Base-by-base conservation (phyloP, 352 stramenopile species). In the Pythium sukuiense region DNA sequence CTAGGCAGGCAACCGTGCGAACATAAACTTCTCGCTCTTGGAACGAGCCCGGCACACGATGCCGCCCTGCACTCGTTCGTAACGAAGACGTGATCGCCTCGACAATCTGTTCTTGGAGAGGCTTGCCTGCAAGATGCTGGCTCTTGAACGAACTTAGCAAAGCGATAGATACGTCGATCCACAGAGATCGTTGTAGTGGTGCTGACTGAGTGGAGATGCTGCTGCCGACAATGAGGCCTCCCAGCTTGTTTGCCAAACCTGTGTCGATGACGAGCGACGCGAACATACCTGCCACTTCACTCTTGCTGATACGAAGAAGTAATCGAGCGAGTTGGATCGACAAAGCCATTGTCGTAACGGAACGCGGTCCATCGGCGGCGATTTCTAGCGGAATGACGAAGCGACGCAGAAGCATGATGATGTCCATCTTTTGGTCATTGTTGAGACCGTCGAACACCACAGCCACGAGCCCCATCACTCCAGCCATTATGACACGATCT, bases 251-350 rank as follows among this genome's bases (percentile, higher is more conserved):
- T 16, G 86, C 63, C 9, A 91, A 60, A 24, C 85, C 76, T 0
- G 80, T 87, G 63, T 91, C 83, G 46, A 76, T 71, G 45, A 80
- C 72, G 16, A 91, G 69, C 5, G 83, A 84, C n/a, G 77, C 58
- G 41, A 91, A 88, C 49, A 91, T 67, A 50, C 88, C 76, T 5
- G 55, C 41, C 12, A 88, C 61, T 6, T 70, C 69, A 16, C 79
- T 83, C 18, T 65, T 37, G 58, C 79, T 83, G 33, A 89, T 26
- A 52, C 75, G 77, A 18, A 88, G 67, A 41, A 91, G 65, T 9
- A 91, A 37, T 0, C 80, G 76, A 11, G 77, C 65, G 5, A 87
- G 45, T 56, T 89, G 73, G 12, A 69, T 55, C 6, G 74, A 71
- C 32, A 87, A 74, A 0, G 56, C 37, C 9, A 52, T 61, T 20